Evolutionary conservation across 2,329 filamentous ascomycete species (phyloP).

Genomic region (Neocucurbitaria cava): DNA sequence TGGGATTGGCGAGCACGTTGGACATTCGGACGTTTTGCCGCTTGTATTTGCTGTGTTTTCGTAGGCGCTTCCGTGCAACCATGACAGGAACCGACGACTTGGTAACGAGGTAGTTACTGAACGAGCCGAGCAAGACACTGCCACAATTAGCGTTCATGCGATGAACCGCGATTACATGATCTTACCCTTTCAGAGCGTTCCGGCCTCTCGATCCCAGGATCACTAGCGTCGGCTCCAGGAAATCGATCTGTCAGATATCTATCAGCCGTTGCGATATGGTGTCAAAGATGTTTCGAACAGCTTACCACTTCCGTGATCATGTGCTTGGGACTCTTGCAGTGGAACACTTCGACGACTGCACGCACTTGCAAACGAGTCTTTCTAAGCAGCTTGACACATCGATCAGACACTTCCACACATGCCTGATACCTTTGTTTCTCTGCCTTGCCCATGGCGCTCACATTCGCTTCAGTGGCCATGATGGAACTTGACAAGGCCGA

Average conservation of each 20-base stretch:
- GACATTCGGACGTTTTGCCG: constrained; percentile 74
- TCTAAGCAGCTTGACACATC: constrained; percentile 82
- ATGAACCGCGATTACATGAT: constrained; percentile 16
- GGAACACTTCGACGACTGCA: constrained; percentile 93
- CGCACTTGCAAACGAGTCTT: constrained; percentile 93
- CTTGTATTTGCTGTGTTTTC: constrained; percentile 85
- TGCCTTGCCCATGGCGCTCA: constrained; percentile 55
- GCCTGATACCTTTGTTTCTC: constrained; percentile 83
- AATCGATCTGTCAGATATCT: constrained; percentile 70
- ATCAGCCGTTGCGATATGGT: constrained; percentile 31
- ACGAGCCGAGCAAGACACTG: constrained; percentile 92
- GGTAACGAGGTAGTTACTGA: constrained; percentile 96
- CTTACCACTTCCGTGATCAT: constrained; percentile 88
- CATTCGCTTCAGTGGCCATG: constrained; percentile 43
- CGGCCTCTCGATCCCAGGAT: constrained; percentile 91
- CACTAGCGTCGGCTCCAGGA: constrained; percentile 87
- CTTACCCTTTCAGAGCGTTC: constrained; percentile 91
- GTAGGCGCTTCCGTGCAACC: constrained; percentile 89
- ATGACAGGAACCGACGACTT: constrained; percentile 98
- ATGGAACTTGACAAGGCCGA: constrained; percentile 45
- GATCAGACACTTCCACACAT: constrained; percentile 82
- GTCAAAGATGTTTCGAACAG: constrained; percentile 25
- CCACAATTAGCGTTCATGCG: constrained; percentile 30
- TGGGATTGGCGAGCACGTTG: constrained; percentile 80
- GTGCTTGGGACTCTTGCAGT: constrained; percentile 97